Base-by-base conservation (phyloP, 1,284 basidiomycete species). In the Fomitiporia mediterranea region DNA sequence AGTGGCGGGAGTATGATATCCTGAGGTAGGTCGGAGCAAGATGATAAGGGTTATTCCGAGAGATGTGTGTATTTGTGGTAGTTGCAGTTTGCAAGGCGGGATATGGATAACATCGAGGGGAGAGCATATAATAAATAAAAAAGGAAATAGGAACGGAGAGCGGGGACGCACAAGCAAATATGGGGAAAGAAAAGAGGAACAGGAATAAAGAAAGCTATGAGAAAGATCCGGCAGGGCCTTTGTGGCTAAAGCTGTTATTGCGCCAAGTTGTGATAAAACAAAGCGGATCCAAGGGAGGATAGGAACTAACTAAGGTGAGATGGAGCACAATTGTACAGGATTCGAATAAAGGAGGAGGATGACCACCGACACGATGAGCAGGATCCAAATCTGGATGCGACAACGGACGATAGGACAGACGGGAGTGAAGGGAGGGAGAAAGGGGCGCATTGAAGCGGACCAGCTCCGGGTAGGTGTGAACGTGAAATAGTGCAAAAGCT, bases 101-200 rank as follows among this genome's bases (percentile, higher is more conserved):
- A 15, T 32, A 46, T 30, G 23, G 30, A 46, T 46, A 46, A 46
- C 44, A 46, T 15, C 27, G 37, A 27, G n/a, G n/a, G 19, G 37
- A 51, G 40, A 42, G 50, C 39, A 51, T 51, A 51, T 23, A 51
- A 44, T 53, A 43, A 53, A 53, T 53, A 53, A 44, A 42, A 32
- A 53, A 35, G 48, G n/a, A 19, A 28, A 49, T 49, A 28, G 25
- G 19, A 32, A 19, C n/a, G n/a, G n/a, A n/a, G n/a, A n/a, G n/a
- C n/a, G n/a, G n/a, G n/a, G n/a, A n/a, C n/a, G n/a, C n/a, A n/a
- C n/a, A 34, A 42, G 40, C 40, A 42, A 23, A 35, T 27, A 21
- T 15, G 13, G 21, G 32, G 25, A n/a, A 50, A 50, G 13, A 21
- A 30, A 34, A 50, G 17, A 32, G 48, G 25, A 50, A 28, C 13